A percentile compares a stretch with the other conserved stretches of the same genome.
phyloP scores from a whole-genome alignment of 306 rosid species.

The Citrullus amarus region DNA sequence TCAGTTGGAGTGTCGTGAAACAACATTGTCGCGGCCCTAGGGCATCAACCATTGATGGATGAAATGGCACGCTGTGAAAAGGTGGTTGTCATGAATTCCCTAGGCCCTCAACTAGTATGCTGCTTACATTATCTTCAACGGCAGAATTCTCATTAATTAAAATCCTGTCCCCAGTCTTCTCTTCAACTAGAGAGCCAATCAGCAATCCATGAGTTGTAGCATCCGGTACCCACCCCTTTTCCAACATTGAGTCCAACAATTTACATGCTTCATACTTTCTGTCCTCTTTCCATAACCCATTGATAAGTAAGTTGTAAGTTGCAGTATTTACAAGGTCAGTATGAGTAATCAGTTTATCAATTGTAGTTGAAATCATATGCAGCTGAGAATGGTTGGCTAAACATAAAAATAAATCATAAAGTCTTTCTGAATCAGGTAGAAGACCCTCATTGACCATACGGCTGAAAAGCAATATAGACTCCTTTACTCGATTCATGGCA shows the following conservation, averaged over 20 bases:
- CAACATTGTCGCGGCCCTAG: constrained; percentile 9
- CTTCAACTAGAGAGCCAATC: constrained; percentile 43
- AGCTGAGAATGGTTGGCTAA: constrained; percentile 40
- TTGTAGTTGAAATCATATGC: constrained; percentile 33
- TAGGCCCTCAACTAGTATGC: constrained; percentile 64
- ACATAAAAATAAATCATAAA: constrained; percentile 37
- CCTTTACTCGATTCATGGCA: constrained; percentile 28
- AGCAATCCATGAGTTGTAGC: constrained; percentile 59
- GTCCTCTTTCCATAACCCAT: constrained; percentile 79
- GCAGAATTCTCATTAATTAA: constrained; percentile 16
- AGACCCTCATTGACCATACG: constrained; percentile 52
- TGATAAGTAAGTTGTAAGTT: constrained; percentile 39
- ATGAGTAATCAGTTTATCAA: constrained; percentile 27
- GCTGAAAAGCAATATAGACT: constrained; percentile 44
- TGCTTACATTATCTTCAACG: constrained; percentile 50
- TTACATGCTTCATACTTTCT: constrained; percentile 30
- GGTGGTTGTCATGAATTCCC: constrained; percentile 7
- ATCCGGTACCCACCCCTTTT: constrained; percentile 85
- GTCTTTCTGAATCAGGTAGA: constrained; percentile 45
- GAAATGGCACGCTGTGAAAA: not conserved
- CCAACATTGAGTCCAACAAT: constrained; percentile 70
- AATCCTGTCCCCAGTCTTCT: constrained; percentile 13
- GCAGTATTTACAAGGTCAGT: constrained; percentile 31
- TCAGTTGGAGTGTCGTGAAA: not conserved
- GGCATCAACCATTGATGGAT: constrained; percentile 24